phyloP scores from a whole-genome alignment of 2,329 filamentous ascomycete species.

The Helminthosporium solani region DNA sequence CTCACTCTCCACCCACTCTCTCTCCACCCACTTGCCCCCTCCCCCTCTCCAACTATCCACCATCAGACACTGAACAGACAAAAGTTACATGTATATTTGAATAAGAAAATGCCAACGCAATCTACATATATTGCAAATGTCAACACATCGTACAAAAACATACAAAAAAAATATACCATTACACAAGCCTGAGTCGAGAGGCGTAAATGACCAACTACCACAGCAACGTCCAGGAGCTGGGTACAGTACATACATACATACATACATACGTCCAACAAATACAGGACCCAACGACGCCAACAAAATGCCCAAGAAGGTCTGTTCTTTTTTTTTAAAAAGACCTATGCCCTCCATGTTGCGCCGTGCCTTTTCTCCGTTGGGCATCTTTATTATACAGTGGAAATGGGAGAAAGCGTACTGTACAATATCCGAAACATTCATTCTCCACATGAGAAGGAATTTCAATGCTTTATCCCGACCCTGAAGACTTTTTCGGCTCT shows the following conservation, averaged over 20 bases:
- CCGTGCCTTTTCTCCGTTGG: conserved; percentile 3
- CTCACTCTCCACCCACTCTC: too few relatives aligned
- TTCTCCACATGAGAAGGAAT: too few relatives aligned
- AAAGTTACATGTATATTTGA: too few relatives aligned
- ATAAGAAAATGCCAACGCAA: too few relatives aligned
- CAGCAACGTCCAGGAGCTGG: too few relatives aligned
- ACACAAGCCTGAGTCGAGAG: conserved; percentile 41
- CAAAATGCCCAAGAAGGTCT: conserved; percentile 4
- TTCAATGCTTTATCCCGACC: conserved; percentile 23
- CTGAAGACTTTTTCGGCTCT: conserved; percentile 35
- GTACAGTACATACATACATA: conserved; percentile 25
- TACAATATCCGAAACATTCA: too few relatives aligned
- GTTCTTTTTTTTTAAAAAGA: conserved; percentile 19
- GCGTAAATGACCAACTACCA: conserved; percentile 16
- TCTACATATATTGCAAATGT: too few relatives aligned
- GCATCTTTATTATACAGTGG: conserved; percentile 15
- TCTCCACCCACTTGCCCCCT: too few relatives aligned
- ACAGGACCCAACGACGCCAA: conserved; percentile 26
- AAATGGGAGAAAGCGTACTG: not conserved
- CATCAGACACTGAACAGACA: too few relatives aligned
- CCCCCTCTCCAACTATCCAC: too few relatives aligned
- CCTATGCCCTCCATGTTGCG: not conserved
- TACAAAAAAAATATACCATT: conserved; percentile 17
- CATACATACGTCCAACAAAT: conserved; percentile 32
- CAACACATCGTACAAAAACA: too few relatives aligned